Base-by-base conservation (phyloP, 148 eudicot genomes). In the Silene uniflora region DNA sequence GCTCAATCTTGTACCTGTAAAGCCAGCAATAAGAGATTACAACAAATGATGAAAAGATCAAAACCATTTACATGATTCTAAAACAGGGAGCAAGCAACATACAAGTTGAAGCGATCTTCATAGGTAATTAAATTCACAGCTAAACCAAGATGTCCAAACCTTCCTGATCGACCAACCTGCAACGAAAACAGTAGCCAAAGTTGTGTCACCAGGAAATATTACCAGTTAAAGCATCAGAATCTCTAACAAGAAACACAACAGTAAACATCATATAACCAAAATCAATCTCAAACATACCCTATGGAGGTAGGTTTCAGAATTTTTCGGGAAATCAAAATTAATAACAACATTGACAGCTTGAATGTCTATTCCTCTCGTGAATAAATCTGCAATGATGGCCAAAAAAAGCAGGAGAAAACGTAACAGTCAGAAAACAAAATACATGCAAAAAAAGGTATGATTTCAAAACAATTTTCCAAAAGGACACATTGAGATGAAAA, bases 101-200 rank as follows among this genome's bases (percentile, higher is more conserved):
- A 93, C 97, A 93, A 80, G 81, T 93, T 93, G 78, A 89, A 89
- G 60, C 98, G 93, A 75, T 93, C 98, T 80, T 91, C 96, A 69
- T 84, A 93, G 73, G 98, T 93, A 67, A 93, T 89, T 86, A 93
- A 80, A 86, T 87, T 93, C 82, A 93, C 96, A 73, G 98, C 96
- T 73, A 93, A 85, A 54, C 98, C 98, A 75, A 93, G 94, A 87
- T 91, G 97, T 52, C 97, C 97, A 80, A 83, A 93, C 76, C 98
- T 91, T 73, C 98, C 98, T 54, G 94, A 91, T 77, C 98, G 93
- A 76, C 97, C 98, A 79, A 93, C 97, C 98, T 91, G 80, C 24
- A 23, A 46, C 27, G 24, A 73, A 71, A 71, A 73, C 24, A 25
- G 77, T 21, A 47, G 42, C 22, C 69, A 39, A 18, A 67, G 22